Conservation (phyloP, 345 rosid species). For the Salix dunnii region DNA sequence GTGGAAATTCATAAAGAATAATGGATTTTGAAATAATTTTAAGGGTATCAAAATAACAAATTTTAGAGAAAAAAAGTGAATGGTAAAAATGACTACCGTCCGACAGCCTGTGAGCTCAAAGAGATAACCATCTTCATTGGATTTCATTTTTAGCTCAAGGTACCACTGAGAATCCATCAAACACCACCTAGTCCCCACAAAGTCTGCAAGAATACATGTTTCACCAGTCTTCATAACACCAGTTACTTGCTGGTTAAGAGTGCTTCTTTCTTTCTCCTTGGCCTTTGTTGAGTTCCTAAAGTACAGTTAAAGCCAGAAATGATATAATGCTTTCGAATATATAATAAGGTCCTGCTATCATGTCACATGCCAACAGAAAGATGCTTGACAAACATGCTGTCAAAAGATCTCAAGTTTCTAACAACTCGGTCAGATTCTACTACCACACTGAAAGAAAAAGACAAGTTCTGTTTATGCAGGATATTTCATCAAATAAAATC, state of each 20-base stretch:
- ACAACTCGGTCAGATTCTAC: not conserved
- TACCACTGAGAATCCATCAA: constrained; percentile 66
- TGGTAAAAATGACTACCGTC: constrained; percentile 44
- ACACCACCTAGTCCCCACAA: constrained; percentile 52
- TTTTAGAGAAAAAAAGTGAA: constrained; percentile 8
- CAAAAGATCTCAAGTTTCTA: not conserved
- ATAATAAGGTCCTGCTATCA: not conserved
- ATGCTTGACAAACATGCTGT: not conserved
- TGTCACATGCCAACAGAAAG: not conserved
- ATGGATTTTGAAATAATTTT: not conserved
- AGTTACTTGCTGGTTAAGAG: constrained; percentile 55
- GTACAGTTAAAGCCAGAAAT: constrained; percentile 14
- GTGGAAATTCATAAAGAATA: not conserved
- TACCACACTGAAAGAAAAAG: not conserved
- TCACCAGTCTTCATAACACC: constrained; percentile 55
- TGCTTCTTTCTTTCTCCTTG: constrained; percentile 20
- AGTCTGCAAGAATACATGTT: constrained; percentile 55
- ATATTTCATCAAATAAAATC: not conserved
- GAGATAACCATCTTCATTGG: constrained; percentile 41
- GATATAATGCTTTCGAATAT: not conserved
- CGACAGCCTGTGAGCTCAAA: constrained; percentile 60
- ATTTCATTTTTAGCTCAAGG: constrained; percentile 40
- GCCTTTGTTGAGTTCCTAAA: constrained; percentile 44
- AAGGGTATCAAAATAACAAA: not conserved
- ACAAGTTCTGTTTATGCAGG: not conserved